Base-by-base conservation (phyloP, 306 rosid species). In the Boehmeria nivea region DNA sequence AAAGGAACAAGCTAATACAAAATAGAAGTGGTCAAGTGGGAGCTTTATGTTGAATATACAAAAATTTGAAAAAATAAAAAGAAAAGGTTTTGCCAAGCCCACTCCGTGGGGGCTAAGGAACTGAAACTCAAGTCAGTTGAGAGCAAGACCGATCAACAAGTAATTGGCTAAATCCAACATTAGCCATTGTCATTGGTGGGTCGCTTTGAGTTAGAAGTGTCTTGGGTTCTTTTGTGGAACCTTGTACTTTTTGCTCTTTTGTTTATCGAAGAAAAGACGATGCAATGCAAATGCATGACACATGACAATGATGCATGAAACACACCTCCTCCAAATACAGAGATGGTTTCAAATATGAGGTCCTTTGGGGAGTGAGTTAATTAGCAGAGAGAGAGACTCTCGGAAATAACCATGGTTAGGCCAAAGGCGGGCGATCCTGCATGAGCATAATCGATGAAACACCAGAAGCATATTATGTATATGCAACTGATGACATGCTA, bases 371-470 rank as follows among this genome's bases (percentile, higher is more conserved):
- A 78, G 86, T 67, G 78, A 44, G 88, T 88, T 11, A 14, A 4
- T 40, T 85, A 82, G 89, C 64, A 27, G 78, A 12, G 43, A 6
- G 71, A 33, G 67, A 38, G 59, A 78, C 74, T 61, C 38, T 4
- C 7, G 75, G 72, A 78, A 81, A 78, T 74, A 91, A 87, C 98
- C 98, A 91, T 91, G 95, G 98, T 91, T 82, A 91, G 94, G 94
- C 72, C 90, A 65, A 75, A 87, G 85, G 94, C 43, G 6, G 17
- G 17, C n/a, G 59, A 53, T 53, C 24, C 40, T 18, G 53, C 27
- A 48, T 11, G 25, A 22, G 25, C 44, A 49, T 25, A 12, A 13
- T 10, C 39, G 66, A 27, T 71, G 84, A 50, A 77, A 69, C 18
- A 2, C 68, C 63, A 76, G 81, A 80, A 69, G 74, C 77, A 25